A percentile compares a stretch with the other conserved stretches of the same genome.
Evolutionary conservation across 495 filamentous ascomycete genomes (phyloP).

Genomic region (Penicillium flavigenum): DNA sequence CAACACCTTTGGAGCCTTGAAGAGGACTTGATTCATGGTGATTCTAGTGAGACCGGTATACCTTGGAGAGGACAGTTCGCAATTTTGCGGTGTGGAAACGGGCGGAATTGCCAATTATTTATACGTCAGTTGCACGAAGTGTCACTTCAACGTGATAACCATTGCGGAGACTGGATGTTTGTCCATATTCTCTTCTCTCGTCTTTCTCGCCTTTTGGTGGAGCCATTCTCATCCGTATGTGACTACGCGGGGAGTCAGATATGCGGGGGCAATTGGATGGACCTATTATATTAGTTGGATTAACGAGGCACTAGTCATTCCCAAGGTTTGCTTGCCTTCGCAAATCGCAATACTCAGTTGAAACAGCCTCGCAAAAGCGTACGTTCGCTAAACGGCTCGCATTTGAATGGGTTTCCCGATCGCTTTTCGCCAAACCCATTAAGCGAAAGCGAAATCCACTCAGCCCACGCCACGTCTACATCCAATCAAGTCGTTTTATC

Average conservation of each 20-base stretch:
- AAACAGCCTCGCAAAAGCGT: not conserved
- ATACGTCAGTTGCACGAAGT: not conserved
- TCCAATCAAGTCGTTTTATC: too few species aligned
- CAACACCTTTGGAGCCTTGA: not conserved
- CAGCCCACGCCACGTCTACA: too few species aligned
- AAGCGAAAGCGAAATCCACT: not conserved
- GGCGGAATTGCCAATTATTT: not conserved
- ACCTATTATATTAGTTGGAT: not conserved
- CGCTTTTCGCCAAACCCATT: not conserved
- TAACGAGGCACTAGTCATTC: not conserved
- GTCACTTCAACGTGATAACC: not conserved
- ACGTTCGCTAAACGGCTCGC: not conserved
- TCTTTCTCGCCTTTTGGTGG: not conserved
- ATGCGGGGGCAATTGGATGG: not conserved
- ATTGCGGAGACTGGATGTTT: not conserved
- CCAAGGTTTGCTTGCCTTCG: not conserved
- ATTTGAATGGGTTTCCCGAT: not conserved
- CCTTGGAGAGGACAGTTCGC: not conserved
- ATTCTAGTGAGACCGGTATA: not conserved
- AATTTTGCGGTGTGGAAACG: not conserved
- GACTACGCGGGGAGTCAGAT: not conserved
- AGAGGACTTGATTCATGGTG: not conserved
- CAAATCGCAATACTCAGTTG: too few species aligned
- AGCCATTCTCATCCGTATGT: not conserved
- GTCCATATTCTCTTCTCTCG: not conserved